Evolutionary conservation across 805 yeast species (phyloP), one percentile per base, ranked within the genome.

Genomic region (Metschnikowia aberdeeniae): DNA sequence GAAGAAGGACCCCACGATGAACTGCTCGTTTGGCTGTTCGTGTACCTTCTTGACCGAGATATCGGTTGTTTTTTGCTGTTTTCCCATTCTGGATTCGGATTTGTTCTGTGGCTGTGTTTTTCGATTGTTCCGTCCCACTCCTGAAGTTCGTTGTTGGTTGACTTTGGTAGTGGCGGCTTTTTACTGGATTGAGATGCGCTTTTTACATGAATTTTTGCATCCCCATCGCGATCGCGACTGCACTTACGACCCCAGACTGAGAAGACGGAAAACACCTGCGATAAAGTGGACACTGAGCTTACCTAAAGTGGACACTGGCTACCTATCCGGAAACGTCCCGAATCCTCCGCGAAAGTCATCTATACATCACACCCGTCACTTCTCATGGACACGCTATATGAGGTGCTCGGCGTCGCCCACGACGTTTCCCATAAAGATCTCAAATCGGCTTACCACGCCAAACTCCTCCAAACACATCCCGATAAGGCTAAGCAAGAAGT

Each of bases 1-100:
- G 70, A 89, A 84, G 58, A 86, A 84, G n/a, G 86, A 76, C 3
- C 89, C 86, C 8, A 84, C 73, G 3, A 77, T 80, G 4, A 78
- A 66, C 3, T 73, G 59, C 29, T 39, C 42, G 12, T 31, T 39
- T 22, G 28, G 29, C 24, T 22, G 35, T 20, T 39, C 36, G 30
- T 39, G 42, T 17, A 39, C 42, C 24, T 33, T 24, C 14, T 30
- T 39, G 42, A 39, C 42, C 36, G 31, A 20, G 20, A 40, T 19
- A 26, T 40, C 44, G 13, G 26, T 42, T 28, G 35, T 35, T 14
- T 24, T 19, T 24, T 40, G 19, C 28, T 32, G 38, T 8, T 40
- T 42, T 17, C 40, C 42, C 31, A 36, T 32, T 27, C 5, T 20
- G 9, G 14, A 12, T 28, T 12, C 13, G 13, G 13, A 19, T 34